Evolutionary conservation across 176 grass and related monocot genomes (phyloP).

Genomic region (Canna indica): DNA sequence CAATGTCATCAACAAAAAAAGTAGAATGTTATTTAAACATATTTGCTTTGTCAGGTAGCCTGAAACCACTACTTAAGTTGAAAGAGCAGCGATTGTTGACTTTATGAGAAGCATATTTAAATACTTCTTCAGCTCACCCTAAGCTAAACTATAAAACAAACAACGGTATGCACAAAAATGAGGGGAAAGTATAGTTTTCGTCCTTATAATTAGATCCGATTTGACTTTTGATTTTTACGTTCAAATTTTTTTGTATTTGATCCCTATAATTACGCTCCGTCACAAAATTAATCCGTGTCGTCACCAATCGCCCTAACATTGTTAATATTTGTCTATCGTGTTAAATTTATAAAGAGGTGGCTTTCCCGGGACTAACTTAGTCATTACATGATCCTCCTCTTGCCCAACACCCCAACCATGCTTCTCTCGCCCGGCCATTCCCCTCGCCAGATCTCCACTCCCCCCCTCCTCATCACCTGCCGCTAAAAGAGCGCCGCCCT

Average conservation of each 20-base stretch:
- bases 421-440: constrained; percentile 80
- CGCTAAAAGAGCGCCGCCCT: neutral
- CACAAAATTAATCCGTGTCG: too few species aligned
- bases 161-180: neutral
- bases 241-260: too few species aligned
- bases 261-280: too few species aligned
- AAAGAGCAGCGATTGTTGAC: constrained; percentile 5
- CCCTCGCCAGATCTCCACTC: constrained; percentile 40
- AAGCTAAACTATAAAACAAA: neutral
- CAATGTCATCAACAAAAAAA: neutral
- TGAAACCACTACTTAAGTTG: neutral
- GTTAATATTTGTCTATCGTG: too few species aligned
- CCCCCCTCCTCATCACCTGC: constrained; percentile 18
- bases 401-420: constrained; percentile 25
- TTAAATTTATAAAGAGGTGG: too few species aligned
- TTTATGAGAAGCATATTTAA: neutral
- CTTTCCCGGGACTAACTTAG: too few species aligned
- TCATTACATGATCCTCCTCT: too few species aligned
- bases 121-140: neutral
- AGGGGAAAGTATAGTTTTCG: too few species aligned
- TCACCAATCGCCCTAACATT: too few species aligned
- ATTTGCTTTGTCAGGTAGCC: neutral
- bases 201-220: too few species aligned
- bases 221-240: too few species aligned
- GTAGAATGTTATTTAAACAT: neutral